Evolutionary conservation across 2,329 filamentous ascomycete species (phyloP).

Genomic region (Aspergillus arachidicola): DNA sequence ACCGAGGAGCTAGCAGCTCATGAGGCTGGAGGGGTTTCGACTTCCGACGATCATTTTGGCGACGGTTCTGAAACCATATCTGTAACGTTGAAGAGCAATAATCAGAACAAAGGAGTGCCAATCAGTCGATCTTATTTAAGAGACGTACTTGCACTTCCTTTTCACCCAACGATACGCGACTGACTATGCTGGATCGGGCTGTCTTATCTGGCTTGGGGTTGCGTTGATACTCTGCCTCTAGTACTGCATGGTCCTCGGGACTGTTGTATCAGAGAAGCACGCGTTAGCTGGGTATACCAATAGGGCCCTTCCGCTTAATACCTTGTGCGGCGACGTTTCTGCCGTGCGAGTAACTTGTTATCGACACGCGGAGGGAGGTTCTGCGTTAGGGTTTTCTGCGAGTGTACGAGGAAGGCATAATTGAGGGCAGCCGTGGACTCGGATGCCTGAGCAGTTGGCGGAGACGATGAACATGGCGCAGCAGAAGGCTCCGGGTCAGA

Average conservation of each 20-base stretch:
- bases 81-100: constrained; percentile 40
- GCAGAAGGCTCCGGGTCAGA: constrained; percentile 38
- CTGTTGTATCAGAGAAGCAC: constrained; percentile 47
- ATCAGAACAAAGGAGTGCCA: constrained; percentile 13
- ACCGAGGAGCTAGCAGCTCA: constrained; percentile 61
- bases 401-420: constrained; percentile 64
- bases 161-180: constrained; percentile 83
- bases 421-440: constrained; percentile 38
- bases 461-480: constrained; percentile 34
- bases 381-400: constrained; percentile 58
- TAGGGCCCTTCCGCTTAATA: constrained; percentile 32
- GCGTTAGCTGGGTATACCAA: constrained; percentile 13
- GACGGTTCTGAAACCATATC: constrained; percentile 98
- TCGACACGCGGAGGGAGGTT: constrained; percentile 61
- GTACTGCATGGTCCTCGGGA: constrained; percentile 82
- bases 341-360: constrained; percentile 61
- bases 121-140: constrained; percentile 20
- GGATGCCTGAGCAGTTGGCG: constrained; percentile 34
- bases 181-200: constrained; percentile 80
- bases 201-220: constrained; percentile 93
- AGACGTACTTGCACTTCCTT: constrained; percentile 89
- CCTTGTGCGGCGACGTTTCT: constrained; percentile 65
- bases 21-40: constrained; percentile 79
- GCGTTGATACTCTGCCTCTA: constrained; percentile 80
- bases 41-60: constrained; percentile 89